Percentiles rank a stretch among this genome's conserved stretches.
These are phyloP conservation scores for Serendipita indica DNA, from an alignment of 768 basidiomycete genomes.

Conservation along the genomic window DNA sequence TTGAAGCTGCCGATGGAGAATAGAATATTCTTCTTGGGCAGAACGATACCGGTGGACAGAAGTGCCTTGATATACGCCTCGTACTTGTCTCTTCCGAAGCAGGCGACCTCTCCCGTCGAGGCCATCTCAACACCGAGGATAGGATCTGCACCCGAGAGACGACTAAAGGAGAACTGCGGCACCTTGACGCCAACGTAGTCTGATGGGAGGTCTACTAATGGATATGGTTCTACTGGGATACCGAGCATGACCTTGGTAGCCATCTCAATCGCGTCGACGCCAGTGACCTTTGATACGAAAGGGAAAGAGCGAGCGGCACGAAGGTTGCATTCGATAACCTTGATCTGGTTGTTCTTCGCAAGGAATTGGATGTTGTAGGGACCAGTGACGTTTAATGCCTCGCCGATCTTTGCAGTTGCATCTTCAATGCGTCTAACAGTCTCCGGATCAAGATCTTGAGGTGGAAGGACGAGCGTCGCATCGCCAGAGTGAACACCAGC, in stretches of 20 bases:
- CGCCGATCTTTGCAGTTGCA: conserved; percentile 93
- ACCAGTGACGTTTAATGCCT: conserved; percentile 93
- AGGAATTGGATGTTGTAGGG: conserved; percentile 99
- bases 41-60: conserved; percentile 88
- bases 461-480: conserved; percentile 93
- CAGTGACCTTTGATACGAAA: conserved; percentile 97
- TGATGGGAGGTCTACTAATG: conserved; percentile 67
- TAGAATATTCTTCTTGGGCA: conserved; percentile 93
- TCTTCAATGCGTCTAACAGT: conserved; percentile 94
- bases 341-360: conserved; percentile 99
- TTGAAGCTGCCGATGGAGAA: conserved; percentile 94
- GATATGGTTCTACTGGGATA: conserved; percentile 78
- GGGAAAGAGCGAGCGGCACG: conserved; percentile 97
- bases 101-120: conserved; percentile 97
- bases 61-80: conserved; percentile 97
- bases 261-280: conserved; percentile 95
- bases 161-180: conserved; percentile 98
- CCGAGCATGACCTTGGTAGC: conserved; percentile 98
- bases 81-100: conserved; percentile 94
- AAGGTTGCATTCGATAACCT: conserved; percentile 98
- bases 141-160: conserved; percentile 92
- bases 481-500: conserved; percentile 98
- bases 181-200: conserved; percentile 99
- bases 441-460: conserved; percentile 93
- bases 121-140: conserved; percentile 99